Conservation (phyloP, 345 rosid species). For the Salix arbutifolia region DNA sequence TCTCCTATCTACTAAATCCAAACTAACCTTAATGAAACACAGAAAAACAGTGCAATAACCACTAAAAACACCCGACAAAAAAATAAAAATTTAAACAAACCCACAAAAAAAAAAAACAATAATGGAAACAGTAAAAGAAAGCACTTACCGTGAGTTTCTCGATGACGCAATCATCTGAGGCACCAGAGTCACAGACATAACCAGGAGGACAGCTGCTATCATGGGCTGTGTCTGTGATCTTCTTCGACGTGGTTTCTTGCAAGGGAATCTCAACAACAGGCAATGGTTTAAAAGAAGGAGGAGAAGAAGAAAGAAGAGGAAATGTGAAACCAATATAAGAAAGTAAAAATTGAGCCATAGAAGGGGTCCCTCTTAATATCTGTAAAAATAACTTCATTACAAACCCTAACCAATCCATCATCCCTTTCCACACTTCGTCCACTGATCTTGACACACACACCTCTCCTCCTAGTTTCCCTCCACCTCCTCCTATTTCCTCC, state of each 20-base stretch:
- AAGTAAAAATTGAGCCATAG: slow-evolving; percentile 4
- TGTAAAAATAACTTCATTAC: slow-evolving; percentile 6
- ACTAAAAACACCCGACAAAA: neutral
- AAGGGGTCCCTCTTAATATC: slow-evolving; percentile 6
- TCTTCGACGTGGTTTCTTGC: slow-evolving; percentile 36
- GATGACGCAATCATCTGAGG: slow-evolving; percentile 1
- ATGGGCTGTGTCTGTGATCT: slow-evolving; percentile 18
- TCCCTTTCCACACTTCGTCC: slow-evolving; percentile 7
- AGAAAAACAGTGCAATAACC: too few species aligned
- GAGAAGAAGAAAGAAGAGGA: slow-evolving; percentile 20
- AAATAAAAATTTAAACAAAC: neutral
- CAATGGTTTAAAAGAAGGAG: slow-evolving; percentile 61
- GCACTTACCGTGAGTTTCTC: slow-evolving; percentile 53
- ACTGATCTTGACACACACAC: neutral
- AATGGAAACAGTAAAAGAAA: neutral
- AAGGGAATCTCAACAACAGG: slow-evolving; percentile 55
- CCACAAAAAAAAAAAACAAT: neutral
- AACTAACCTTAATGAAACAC: neutral
- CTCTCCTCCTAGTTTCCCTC: neutral
- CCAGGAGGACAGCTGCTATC: slow-evolving; percentile 9
- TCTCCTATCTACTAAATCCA: neutral
- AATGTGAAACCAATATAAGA: slow-evolving; percentile 9
- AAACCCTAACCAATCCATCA: slow-evolving; percentile 8
- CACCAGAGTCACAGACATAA: slow-evolving; percentile 13
- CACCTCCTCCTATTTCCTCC: neutral